phyloP scores from a whole-genome alignment of 1,284 basidiomycete genomes.

The Amylostereum areolatum region DNA sequence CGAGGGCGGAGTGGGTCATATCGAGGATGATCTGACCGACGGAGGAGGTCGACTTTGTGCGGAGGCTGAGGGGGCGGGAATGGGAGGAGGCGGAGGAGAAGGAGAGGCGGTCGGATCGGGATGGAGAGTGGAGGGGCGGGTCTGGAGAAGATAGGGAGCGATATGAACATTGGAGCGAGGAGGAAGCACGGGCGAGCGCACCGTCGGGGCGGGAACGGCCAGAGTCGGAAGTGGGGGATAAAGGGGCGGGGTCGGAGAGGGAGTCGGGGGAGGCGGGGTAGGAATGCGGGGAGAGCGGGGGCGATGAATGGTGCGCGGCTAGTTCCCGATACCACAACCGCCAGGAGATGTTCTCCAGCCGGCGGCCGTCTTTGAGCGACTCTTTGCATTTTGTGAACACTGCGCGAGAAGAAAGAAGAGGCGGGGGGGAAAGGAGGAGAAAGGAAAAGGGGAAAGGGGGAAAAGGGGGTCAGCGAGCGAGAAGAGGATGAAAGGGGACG shows the following conservation, averaged over 20 bases:
- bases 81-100: constrained; percentile 14
- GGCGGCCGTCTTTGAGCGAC: constrained; percentile 66
- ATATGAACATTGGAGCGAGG: constrained; percentile 7
- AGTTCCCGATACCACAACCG: constrained; percentile 75
- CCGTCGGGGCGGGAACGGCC: constrained; percentile 14
- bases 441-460: constrained; percentile 2
- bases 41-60: constrained; percentile 25
- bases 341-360: constrained; percentile 86
- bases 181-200: constrained; percentile 5
- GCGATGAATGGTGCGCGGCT: constrained; percentile 25
- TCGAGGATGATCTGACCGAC: constrained; percentile 53
- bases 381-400: constrained; percentile 83
- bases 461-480: neutral
- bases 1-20: constrained; percentile 37
- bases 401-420: constrained; percentile 23
- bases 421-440: constrained; percentile 5
- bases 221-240: constrained; percentile 28
- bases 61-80: constrained; percentile 21
- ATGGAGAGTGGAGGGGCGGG: constrained; percentile 9
- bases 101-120: constrained; percentile 5
- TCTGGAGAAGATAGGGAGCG: neutral
- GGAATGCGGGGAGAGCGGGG: constrained; percentile 26
- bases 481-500: constrained; percentile 5
- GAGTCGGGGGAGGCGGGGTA: constrained; percentile 20
- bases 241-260: constrained; percentile 20